Percentiles rank a stretch among this genome's conserved stretches.
Conservation (phyloP, 805 yeast genomes). For the Saccharomycopsis oosterbeekiorum region DNA sequence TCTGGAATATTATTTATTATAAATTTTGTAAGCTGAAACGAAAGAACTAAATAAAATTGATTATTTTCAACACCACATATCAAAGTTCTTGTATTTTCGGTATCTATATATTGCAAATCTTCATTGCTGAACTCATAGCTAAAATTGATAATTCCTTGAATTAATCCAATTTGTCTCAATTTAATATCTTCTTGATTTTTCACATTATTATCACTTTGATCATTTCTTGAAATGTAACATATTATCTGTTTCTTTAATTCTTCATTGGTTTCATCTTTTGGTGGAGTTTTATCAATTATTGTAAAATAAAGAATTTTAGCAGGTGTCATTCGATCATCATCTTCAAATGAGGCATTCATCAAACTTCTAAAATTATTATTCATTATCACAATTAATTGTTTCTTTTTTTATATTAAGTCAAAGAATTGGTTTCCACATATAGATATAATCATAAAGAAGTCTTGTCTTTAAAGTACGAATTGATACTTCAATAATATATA, state of each 20-base stretch:
- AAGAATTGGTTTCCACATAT: no score
- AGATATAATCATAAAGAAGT: no score
- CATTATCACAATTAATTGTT: not conserved
- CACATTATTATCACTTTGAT: not conserved
- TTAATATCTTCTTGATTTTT: constrained; percentile 1
- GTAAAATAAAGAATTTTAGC: constrained; percentile 14
- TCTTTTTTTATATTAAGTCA: no score
- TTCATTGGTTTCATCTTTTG: constrained; percentile 8
- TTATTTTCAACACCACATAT: constrained; percentile 9
- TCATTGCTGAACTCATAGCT: constrained; percentile 11
- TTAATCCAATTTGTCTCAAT: constrained; percentile 15
- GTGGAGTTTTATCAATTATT: constrained; percentile 12
- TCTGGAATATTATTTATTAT: constrained; percentile 11
- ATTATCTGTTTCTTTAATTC: constrained; percentile 15
- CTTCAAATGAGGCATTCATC: constrained; percentile 5
- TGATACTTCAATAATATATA: no score
- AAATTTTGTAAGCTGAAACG: constrained; percentile 13
- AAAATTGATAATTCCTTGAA: constrained; percentile 16
- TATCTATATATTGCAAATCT: constrained; percentile 8
- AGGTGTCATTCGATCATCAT: constrained; percentile 10
- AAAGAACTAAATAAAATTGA: constrained; percentile 10
- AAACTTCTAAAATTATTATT: not conserved
- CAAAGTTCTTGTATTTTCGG: constrained; percentile 15
- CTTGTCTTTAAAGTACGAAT: no score
- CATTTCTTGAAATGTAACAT: constrained; percentile 7